Conservation (phyloP, 176 grass and related monocot genomes). For the Aegilops bicornis region DNA sequence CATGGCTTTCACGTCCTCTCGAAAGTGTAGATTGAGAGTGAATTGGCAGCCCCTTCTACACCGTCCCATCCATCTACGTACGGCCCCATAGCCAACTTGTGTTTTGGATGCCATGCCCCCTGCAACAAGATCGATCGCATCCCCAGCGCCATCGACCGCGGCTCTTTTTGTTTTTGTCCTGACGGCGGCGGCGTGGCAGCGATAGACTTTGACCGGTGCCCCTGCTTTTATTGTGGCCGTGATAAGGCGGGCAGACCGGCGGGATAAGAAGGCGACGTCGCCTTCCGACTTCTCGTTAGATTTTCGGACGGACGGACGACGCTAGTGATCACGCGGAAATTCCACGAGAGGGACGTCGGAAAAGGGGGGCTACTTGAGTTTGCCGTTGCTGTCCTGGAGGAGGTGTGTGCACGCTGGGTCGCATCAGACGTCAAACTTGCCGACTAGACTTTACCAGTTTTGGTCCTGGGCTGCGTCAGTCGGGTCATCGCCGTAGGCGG, state of each 20-base stretch:
- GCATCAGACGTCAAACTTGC: constrained; percentile 8
- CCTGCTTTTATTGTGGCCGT: not conserved
- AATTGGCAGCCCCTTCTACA: not conserved
- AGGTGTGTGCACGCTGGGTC: not conserved
- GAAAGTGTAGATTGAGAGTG: not conserved
- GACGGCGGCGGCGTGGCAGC: not conserved
- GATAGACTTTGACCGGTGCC: not conserved
- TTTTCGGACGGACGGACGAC: not conserved
- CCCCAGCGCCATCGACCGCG: not conserved
- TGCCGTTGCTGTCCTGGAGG: not conserved
- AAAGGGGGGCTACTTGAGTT: not conserved
- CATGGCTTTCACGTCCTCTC: too few species aligned
- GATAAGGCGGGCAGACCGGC: not conserved
- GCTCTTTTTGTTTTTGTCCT: not conserved
- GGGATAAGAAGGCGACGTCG: not conserved
- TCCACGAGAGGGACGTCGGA: not conserved
- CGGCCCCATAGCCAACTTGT: not conserved
- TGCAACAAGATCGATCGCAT: not conserved
- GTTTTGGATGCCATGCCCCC: not conserved
- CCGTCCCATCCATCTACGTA: not conserved
- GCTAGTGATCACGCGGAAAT: constrained; percentile 18
- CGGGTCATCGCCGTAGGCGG: not conserved
- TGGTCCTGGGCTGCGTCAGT: not conserved
- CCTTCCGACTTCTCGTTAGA: constrained; percentile 6
- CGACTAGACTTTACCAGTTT: constrained; percentile 13